These are phyloP conservation scores for Neofusicoccum ribis DNA, from an alignment of 2,329 filamentous ascomycete species.

Conservation along the genomic window DNA sequence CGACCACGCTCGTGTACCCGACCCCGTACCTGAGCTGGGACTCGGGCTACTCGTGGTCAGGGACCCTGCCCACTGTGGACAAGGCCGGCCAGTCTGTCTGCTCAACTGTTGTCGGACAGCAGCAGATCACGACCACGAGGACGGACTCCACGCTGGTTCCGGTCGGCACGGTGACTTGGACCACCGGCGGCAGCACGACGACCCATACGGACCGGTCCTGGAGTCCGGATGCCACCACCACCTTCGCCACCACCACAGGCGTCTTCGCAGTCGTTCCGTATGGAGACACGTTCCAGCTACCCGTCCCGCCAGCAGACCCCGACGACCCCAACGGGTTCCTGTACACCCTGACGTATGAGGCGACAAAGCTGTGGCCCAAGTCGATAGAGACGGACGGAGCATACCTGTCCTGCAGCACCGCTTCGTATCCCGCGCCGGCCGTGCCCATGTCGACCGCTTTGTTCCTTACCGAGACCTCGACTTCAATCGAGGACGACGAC, in stretches of 20 bases:
- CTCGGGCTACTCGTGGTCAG: not conserved
- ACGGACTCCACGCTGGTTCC: not conserved
- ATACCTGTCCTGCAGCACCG: slow-evolving; percentile 1
- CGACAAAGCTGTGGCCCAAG: not conserved
- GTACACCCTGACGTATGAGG: not conserved
- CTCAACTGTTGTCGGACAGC: not conserved
- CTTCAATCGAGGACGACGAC: not conserved
- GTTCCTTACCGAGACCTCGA: not conserved
- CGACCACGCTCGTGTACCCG: not conserved
- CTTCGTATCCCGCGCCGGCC: not conserved
- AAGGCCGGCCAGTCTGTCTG: not conserved
- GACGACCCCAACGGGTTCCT: not conserved
- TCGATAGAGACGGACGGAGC: slow-evolving; percentile 1
- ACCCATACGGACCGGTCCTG: not conserved
- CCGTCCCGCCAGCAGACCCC: not conserved
- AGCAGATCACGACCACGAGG: not conserved
- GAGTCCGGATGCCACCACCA: not conserved
- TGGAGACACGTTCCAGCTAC: not conserved
- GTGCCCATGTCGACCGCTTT: not conserved
- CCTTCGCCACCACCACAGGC: not conserved
- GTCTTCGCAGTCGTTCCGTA: not conserved
- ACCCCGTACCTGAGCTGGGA: slow-evolving; percentile 2
- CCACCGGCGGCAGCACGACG: not conserved
- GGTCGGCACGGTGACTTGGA: not conserved
- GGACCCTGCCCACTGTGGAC: not conserved